phyloP scores from a whole-genome alignment of 352 stramenopile species.

The Globisporangium barbulae region DNA sequence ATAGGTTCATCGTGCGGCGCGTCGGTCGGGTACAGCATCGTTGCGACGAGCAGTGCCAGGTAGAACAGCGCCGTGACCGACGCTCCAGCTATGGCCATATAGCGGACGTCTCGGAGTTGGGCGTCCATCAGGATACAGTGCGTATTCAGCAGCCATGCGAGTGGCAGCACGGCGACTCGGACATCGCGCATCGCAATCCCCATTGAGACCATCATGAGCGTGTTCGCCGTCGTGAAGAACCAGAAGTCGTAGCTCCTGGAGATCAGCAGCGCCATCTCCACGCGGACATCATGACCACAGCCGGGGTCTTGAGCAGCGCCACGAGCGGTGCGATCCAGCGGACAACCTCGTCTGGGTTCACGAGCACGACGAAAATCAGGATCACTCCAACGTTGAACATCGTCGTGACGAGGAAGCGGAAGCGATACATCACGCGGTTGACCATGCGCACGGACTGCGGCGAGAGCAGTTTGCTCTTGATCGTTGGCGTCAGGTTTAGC shows the following conservation, averaged over 20 bases:
- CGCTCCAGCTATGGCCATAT: background rate
- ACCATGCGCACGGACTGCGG: background rate
- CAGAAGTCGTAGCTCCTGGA: background rate
- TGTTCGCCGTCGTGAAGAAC: background rate
- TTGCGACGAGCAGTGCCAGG: background rate
- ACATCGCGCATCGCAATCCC: background rate
- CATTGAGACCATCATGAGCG: background rate
- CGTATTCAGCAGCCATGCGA: background rate
- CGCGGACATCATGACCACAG: background rate
- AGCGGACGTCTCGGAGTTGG: background rate
- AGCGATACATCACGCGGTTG: background rate
- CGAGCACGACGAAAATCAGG: background rate
- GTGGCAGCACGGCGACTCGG: background rate
- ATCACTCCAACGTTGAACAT: background rate
- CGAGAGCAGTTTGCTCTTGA: background rate
- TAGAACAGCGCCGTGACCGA: background rate
- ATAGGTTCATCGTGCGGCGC: background rate
- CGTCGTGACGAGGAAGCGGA: background rate
- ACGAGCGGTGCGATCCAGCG: background rate
- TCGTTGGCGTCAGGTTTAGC: background rate
- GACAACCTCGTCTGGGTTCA: background rate
- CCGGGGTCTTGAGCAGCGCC: background rate
- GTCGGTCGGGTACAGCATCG: background rate
- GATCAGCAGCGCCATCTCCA: background rate
- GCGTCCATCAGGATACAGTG: background rate